A percentile compares a stretch with the other conserved stretches of the same genome.
These are phyloP conservation scores for Apiotrichum domesticum DNA, from an alignment of 1,284 basidiomycete species.

Conservation along the genomic window DNA sequence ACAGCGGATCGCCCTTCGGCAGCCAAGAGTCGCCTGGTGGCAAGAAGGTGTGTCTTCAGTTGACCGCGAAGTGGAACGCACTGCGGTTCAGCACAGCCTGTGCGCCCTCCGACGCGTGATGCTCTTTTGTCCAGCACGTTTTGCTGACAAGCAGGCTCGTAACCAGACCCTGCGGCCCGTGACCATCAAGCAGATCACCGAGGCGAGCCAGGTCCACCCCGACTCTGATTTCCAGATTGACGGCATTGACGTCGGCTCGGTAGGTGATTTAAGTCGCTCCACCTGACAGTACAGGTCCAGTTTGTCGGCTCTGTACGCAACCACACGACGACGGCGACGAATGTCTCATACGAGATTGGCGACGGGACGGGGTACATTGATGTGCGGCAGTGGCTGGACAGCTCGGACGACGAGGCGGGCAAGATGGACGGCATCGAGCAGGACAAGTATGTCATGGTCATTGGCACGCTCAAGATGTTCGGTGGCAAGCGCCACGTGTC, in stretches of 20 bases:
- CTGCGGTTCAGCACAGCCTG: too few species aligned
- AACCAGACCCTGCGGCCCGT: constrained; percentile 72
- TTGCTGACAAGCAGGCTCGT: constrained; percentile 10
- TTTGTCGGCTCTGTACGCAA: constrained; percentile 76
- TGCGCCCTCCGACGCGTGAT: too few species aligned
- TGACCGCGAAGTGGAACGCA: not conserved
- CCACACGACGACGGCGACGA: constrained; percentile 68
- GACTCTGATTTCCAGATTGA: constrained; percentile 87
- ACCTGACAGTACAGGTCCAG: constrained; percentile 43
- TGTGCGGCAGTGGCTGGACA: constrained; percentile 81
- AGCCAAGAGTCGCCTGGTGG: constrained; percentile 37
- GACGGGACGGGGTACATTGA: constrained; percentile 88
- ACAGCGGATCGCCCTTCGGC: constrained; percentile 35
- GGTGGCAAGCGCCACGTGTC: constrained; percentile 76
- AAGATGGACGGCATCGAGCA: constrained; percentile 54
- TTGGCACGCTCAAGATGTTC: constrained; percentile 85
- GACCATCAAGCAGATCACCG: constrained; percentile 71
- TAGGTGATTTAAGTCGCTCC: not conserved
- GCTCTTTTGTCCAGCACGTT: too few species aligned
- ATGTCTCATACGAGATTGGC: constrained; percentile 72
- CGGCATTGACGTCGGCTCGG: constrained; percentile 61
- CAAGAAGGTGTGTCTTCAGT: constrained; percentile 22
- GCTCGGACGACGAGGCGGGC: constrained; percentile 54
- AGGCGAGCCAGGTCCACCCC: constrained; percentile 72
- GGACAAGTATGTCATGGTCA: constrained; percentile 72